Percentiles rank a stretch among this genome's conserved stretches.
Evolutionary conservation across 108 stramenopile species (phyloP).

Genomic region (Cylindrotheca fusiformis): DNA sequence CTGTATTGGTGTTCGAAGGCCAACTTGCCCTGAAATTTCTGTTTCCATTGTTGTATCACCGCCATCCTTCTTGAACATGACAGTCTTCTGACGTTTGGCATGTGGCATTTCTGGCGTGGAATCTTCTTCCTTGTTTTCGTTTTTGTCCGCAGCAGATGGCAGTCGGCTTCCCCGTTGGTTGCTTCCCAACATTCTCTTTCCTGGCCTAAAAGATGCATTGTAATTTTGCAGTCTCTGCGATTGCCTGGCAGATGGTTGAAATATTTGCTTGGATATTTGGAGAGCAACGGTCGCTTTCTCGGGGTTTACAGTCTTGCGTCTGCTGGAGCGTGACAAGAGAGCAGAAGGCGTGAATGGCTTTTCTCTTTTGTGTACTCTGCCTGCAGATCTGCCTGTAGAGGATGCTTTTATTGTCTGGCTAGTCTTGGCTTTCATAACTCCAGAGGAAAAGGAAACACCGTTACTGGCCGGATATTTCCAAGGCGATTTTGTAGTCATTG

Average conservation of each 20-base stretch:
- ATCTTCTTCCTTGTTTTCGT: not conserved
- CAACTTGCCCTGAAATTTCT: constrained; percentile 2
- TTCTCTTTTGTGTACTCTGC: constrained; percentile 5
- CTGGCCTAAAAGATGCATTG: constrained; percentile 6
- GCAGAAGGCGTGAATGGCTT: no score
- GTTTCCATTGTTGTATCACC: constrained; percentile 1
- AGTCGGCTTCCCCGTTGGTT: constrained; percentile 9
- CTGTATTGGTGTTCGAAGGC: not conserved
- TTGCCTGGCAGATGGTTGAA: constrained; percentile 4
- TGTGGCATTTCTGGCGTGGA: not conserved
- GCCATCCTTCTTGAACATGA: constrained; percentile 9
- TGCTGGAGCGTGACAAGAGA: not conserved
- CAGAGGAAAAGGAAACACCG: constrained; percentile 10
- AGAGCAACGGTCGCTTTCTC: constrained; percentile 1
- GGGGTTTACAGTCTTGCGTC: not conserved
- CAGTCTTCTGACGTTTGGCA: constrained; percentile 9
- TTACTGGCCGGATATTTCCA: constrained; percentile 20
- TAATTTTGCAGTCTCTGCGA: not conserved
- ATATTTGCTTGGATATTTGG: constrained; percentile 2
- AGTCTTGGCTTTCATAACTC: constrained; percentile 5
- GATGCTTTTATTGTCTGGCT: not conserved
- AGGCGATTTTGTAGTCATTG: constrained; percentile 12
- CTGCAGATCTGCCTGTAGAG: not conserved
- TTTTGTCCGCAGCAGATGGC: not conserved
- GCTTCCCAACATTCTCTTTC: constrained; percentile 10